These are phyloP conservation scores for Eleusine coracana DNA, from an alignment of 176 grass and related monocot genomes.

Conservation along the genomic window DNA sequence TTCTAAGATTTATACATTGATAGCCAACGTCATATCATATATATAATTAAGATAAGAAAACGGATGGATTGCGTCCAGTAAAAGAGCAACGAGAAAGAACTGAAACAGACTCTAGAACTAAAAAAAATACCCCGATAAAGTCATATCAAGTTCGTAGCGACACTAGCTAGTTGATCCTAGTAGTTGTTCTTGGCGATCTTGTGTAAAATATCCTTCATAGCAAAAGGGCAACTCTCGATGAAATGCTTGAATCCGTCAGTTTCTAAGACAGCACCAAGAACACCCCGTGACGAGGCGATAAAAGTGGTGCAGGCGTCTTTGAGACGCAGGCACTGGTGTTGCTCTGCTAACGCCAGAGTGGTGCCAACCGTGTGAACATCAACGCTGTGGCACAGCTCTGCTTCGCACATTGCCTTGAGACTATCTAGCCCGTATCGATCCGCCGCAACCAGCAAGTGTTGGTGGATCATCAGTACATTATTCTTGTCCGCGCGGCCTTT, in stretches of 20 bases:
- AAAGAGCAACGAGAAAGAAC: too few species aligned
- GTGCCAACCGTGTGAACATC: neutral
- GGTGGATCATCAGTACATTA: neutral
- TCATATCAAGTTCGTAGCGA: too few species aligned
- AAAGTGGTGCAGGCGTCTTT: constrained; percentile 4
- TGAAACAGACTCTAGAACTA: too few species aligned
- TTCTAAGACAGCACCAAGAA: neutral
- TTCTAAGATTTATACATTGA: too few species aligned
- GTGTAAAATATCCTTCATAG: neutral
- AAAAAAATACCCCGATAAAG: too few species aligned
- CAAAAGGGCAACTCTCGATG: neutral
- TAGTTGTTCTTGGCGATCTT: neutral
- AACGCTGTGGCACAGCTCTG: neutral
- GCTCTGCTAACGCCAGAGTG: constrained; percentile 21
- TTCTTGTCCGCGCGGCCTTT: neutral
- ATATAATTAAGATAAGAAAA: too few species aligned
- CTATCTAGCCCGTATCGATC: constrained; percentile 30
- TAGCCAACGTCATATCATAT: too few species aligned
- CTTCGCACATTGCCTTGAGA: constrained; percentile 19
- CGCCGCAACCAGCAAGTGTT: constrained; percentile 25
- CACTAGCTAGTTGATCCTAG: too few species aligned
- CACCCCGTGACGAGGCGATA: neutral
- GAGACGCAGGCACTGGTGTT: constrained; percentile 6
- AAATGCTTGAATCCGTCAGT: constrained; percentile 25
- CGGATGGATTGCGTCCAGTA: too few species aligned